Evolutionary conservation across 2,329 filamentous ascomycete species (phyloP).

Genomic region (Scedosporium aurantiacum): DNA sequence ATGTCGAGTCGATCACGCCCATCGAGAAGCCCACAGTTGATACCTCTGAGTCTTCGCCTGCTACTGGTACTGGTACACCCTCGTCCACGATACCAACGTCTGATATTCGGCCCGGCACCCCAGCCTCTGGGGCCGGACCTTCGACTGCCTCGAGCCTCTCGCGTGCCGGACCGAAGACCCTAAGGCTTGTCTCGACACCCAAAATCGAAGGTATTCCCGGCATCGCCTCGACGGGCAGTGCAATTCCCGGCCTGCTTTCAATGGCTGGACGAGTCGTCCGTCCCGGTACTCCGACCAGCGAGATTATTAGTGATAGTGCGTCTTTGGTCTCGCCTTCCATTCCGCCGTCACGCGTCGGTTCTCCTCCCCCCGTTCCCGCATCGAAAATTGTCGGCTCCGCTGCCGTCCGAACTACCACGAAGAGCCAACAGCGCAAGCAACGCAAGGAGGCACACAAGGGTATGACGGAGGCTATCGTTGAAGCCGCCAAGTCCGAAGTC

Average conservation of each 20-base stretch:
- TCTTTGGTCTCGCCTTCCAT: conserved; percentile 63
- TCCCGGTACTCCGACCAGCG: conserved; percentile 64
- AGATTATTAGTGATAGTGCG: conserved; percentile 65
- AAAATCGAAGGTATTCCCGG: conserved; percentile 42
- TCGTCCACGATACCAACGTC: not conserved
- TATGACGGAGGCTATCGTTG: conserved; percentile 44
- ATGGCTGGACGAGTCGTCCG: conserved; percentile 26
- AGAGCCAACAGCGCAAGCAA: conserved; percentile 69
- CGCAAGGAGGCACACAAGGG: conserved; percentile 57
- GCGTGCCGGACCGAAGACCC: conserved; percentile 41
- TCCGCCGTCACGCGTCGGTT: conserved; percentile 57
- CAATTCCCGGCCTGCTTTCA: not conserved
- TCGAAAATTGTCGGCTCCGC: conserved; percentile 52
- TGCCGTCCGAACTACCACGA: conserved; percentile 58
- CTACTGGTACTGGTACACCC: conserved; percentile 4
- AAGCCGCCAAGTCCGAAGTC: conserved; percentile 38
- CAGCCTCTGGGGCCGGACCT: conserved; percentile 31
- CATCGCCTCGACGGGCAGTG: not conserved
- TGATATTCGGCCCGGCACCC: conserved; percentile 11
- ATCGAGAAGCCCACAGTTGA: not conserved
- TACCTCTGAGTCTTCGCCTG: not conserved
- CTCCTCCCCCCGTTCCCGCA: conserved; percentile 43
- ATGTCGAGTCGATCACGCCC: conserved; percentile 13
- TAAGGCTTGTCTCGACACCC: conserved; percentile 58
- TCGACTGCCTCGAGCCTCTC: conserved; percentile 11